These are phyloP conservation scores for Ramaria rubella DNA, from an alignment of 768 basidiomycete species.

Conservation along the genomic window DNA sequence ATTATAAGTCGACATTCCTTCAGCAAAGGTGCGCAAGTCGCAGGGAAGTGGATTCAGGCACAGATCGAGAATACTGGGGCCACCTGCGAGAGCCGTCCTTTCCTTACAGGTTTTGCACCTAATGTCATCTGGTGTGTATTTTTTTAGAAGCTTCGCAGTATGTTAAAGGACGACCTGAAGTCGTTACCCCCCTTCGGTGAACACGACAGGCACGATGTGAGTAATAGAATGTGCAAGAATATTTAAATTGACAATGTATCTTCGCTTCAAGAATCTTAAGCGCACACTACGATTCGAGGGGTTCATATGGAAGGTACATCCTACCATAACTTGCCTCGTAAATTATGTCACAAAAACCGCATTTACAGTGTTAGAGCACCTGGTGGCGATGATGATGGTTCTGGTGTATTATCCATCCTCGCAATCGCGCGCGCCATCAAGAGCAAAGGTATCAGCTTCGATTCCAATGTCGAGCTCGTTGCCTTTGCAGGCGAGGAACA, in stretches of 20 bases:
- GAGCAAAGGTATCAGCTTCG: conserved; percentile 60
- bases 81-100: conserved; percentile 56
- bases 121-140: conserved; percentile 77
- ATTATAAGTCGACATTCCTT: conserved; percentile 83
- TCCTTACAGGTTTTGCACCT: conserved; percentile 70
- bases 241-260: no score
- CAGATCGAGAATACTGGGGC: conserved; percentile 73
- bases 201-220: no score
- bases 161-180: conserved; percentile 37
- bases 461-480: conserved; percentile 70
- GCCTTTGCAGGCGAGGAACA: conserved; percentile 93
- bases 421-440: conserved; percentile 73
- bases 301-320: conserved; percentile 75
- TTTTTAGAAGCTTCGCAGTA: background rate
- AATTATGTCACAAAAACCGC: background rate
- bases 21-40: conserved; percentile 52
- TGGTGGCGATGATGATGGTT: conserved; percentile 60
- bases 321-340: conserved; percentile 13
- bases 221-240: no score
- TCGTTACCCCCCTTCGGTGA: conserved; percentile 47
- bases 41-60: conserved; percentile 69
- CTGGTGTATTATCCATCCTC: conserved; percentile 64
- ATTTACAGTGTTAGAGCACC: conserved; percentile 16
- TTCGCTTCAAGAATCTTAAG: conserved; percentile 66
- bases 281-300: conserved; percentile 88